Conservation (phyloP, 108 stramenopile species). For the Skeletonema potamos region DNA sequence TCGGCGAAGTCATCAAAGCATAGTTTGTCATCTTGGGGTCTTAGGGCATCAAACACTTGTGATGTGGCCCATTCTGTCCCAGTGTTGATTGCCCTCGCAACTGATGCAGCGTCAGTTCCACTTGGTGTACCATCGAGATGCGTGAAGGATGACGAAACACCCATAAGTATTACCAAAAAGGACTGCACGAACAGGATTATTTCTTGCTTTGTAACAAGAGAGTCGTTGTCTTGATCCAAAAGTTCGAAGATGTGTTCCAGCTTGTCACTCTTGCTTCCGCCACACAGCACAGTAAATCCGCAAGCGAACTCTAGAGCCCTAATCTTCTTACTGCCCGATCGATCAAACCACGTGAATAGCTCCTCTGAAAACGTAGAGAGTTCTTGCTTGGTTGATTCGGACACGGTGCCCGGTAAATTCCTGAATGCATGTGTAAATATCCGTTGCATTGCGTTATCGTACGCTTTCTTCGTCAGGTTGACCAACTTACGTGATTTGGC, state of each 20-base stretch:
- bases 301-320: slow-evolving; percentile 80
- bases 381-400: slow-evolving; percentile 42
- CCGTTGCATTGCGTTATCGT: slow-evolving; percentile 74
- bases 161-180: slow-evolving; percentile 74
- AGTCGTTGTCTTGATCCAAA: slow-evolving; percentile 66
- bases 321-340: slow-evolving; percentile 52
- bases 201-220: slow-evolving; percentile 61
- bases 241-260: slow-evolving; percentile 87
- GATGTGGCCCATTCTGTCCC: slow-evolving; percentile 78
- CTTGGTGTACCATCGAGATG: slow-evolving; percentile 49
- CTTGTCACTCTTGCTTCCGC: slow-evolving; percentile 91
- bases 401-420: neutral
- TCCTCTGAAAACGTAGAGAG: slow-evolving; percentile 64
- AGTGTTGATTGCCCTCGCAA: slow-evolving; percentile 67
- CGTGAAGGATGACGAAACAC: slow-evolving; percentile 54
- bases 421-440: slow-evolving; percentile 25
- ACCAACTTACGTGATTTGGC: slow-evolving; percentile 38
- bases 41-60: slow-evolving; percentile 62
- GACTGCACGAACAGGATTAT: slow-evolving; percentile 71
- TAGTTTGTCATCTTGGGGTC: slow-evolving; percentile 36
- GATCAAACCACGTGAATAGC: slow-evolving; percentile 83
- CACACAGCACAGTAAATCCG: slow-evolving; percentile 84
- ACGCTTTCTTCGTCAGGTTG: slow-evolving; percentile 71
- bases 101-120: slow-evolving; percentile 39
- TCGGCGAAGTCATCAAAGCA: slow-evolving; percentile 91